Evolutionary conservation across 2,329 filamentous ascomycete species (phyloP).

Genomic region (Talaromyces amestolkiae): DNA sequence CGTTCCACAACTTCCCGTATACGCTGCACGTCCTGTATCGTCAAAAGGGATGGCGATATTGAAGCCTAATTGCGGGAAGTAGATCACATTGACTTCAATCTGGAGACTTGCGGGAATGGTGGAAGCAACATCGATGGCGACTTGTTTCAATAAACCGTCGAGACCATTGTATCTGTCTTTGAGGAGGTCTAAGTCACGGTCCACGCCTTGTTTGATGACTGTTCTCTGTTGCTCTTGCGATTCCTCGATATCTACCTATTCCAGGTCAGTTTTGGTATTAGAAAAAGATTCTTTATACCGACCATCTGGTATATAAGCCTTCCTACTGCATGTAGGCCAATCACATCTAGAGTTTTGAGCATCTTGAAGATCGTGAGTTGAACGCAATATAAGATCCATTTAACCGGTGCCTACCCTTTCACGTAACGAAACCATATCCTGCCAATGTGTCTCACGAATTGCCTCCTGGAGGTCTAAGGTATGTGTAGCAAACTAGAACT

Average conservation of each 20-base stretch:
- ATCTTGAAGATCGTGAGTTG: conserved; percentile 43
- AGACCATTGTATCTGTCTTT: conserved; percentile 77
- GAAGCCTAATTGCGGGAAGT: conserved; percentile 89
- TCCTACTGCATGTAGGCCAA: conserved; percentile 64
- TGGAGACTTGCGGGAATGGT: conserved; percentile 59
- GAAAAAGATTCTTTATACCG: conserved; percentile 12
- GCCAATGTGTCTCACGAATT: conserved; percentile 57
- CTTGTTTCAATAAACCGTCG: conserved; percentile 66
- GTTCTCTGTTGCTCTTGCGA: conserved; percentile 70
- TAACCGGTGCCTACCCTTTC: conserved; percentile 47
- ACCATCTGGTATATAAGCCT: conserved; percentile 67
- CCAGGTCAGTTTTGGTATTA: not conserved
- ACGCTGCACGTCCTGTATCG: conserved; percentile 59
- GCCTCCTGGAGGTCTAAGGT: conserved; percentile 67
- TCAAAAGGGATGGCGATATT: conserved; percentile 71
- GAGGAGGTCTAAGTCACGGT: conserved; percentile 71
- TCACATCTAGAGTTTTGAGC: conserved; percentile 58
- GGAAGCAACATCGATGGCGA: conserved; percentile 62
- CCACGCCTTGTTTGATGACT: conserved; percentile 69
- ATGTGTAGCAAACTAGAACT: conserved; percentile 64
- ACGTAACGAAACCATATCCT: conserved; percentile 52
- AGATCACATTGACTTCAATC: conserved; percentile 71
- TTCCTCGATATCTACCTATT: conserved; percentile 72
- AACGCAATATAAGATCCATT: not conserved
- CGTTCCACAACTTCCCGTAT: conserved; percentile 60